These are phyloP conservation scores for Cytospora mali DNA, from an alignment of 2,329 filamentous ascomycete species.

Conservation along the genomic window DNA sequence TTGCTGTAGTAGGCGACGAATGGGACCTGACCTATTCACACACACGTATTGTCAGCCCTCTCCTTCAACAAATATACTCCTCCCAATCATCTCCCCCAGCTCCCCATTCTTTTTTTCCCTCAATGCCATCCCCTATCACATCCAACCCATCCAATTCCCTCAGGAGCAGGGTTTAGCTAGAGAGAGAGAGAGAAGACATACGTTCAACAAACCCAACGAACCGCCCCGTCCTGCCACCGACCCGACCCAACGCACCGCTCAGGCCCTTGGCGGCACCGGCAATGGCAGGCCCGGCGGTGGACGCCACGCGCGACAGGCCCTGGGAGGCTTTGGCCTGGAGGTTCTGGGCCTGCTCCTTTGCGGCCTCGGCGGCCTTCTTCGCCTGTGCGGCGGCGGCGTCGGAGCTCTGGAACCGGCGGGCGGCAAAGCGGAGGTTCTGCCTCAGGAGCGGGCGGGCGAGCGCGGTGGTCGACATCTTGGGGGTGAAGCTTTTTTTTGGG, in stretches of 20 bases:
- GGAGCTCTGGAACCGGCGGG: conserved; percentile 63
- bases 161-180: no score
- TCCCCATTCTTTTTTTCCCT: neutral
- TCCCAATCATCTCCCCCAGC: neutral
- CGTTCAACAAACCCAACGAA: conserved; percentile 81
- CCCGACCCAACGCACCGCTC: conserved; percentile 67
- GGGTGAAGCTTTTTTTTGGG: neutral
- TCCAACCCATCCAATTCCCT: neutral
- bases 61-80: neutral
- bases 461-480: conserved; percentile 26
- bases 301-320: conserved; percentile 79
- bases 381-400: conserved; percentile 45
- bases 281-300: conserved; percentile 78
- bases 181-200: conserved; percentile 54
- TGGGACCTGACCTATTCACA: conserved; percentile 73
- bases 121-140: neutral
- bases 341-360: conserved; percentile 47
- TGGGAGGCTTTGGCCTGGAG: conserved; percentile 70
- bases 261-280: conserved; percentile 71
- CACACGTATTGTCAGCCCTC: conserved; percentile 4
- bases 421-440: conserved; percentile 36
- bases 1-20: conserved; percentile 88
- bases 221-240: conserved; percentile 82
- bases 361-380: conserved; percentile 47
- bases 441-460: conserved; percentile 29